Evolutionary conservation across 2,329 filamentous ascomycete genomes (phyloP), one percentile per base, ranked within the genome.

Genomic region (Incumbomyces delicatus): DNA sequence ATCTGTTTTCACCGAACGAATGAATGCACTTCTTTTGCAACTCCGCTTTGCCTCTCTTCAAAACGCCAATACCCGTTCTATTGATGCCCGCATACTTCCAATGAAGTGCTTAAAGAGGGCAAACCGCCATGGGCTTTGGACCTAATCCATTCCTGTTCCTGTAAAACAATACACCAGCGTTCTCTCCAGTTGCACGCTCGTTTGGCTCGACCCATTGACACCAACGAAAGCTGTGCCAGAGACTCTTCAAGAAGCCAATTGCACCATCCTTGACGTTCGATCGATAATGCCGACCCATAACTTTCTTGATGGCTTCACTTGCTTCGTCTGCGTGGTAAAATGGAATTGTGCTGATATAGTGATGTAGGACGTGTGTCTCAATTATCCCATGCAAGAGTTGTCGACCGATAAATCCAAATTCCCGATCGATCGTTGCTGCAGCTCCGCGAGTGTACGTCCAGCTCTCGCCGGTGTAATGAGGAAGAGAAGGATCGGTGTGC

Each of bases 201-300:
- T 80, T 88, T 47, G 89, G 87, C 80, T 98, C 92, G 53, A 98
- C 89, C 87, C 88, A 98, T 68, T 96, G 88, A 78, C 92, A 98
- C 80, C 77, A 80, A 52, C 92, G 81, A 36, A 86, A 80, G 59
- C 78, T 85, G 57, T 71, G 83, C 78, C 81, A 98, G 64, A 98
- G 70, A 58, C 86, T 80, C 65, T 76, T 77, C 61, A 98, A 64
- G 77, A 98, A 98, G 40, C 92, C 92, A 36, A 82, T 55, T 32
- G 84, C 70, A 39, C 92, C 92, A 47, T 76, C 88, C 66, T 79
- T 67, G 51, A 80, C 81, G 59, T 98, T 84, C 44, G 85, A 73
- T 55, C 89, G 87, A 75, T 98, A 98, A 76, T 98, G 92, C 61
- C 76, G 75, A 66, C 92, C 92, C 90, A 98, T 95, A 66, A 98